Evolutionary conservation across 2,329 filamentous ascomycete species (phyloP).

Genomic region (Fusarium vanettenii): DNA sequence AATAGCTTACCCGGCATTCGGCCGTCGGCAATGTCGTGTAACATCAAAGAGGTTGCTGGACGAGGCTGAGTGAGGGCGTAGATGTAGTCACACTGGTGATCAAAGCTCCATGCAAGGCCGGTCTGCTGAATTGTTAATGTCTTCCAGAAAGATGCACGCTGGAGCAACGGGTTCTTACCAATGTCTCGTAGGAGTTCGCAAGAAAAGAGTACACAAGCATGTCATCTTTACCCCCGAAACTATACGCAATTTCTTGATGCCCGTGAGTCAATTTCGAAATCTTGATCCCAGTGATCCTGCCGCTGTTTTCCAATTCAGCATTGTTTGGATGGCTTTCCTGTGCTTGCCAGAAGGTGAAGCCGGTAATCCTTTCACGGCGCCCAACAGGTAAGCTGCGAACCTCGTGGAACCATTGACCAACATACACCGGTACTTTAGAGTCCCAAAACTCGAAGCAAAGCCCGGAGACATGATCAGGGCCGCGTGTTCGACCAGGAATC

Average conservation of each 20-base stretch:
- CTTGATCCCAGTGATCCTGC: not conserved
- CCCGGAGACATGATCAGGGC: not conserved
- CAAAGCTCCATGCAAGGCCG: not conserved
- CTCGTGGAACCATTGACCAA: slow-evolving; percentile 13
- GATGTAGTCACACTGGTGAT: not conserved
- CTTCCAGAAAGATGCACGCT: not conserved
- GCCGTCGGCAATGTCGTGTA: not conserved
- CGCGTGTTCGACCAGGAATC: not conserved
- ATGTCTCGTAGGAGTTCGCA: not conserved
- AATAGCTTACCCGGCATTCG: not conserved
- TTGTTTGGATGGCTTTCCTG: not conserved
- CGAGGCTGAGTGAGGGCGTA: not conserved
- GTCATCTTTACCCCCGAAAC: not conserved
- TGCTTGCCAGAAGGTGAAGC: slow-evolving; percentile 2
- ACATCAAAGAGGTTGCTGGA: not conserved
- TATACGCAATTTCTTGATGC: not conserved
- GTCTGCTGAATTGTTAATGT: not conserved
- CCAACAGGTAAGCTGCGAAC: not conserved
- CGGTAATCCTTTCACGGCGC: not conserved
- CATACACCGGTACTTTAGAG: not conserved
- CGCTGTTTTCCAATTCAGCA: not conserved
- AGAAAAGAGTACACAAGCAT: not conserved
- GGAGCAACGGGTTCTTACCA: not conserved
- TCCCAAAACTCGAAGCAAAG: slow-evolving; percentile 15
- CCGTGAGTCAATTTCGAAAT: not conserved